These are phyloP conservation scores for Pholiota microspora DNA, from an alignment of 768 basidiomycete genomes.

Conservation along the genomic window DNA sequence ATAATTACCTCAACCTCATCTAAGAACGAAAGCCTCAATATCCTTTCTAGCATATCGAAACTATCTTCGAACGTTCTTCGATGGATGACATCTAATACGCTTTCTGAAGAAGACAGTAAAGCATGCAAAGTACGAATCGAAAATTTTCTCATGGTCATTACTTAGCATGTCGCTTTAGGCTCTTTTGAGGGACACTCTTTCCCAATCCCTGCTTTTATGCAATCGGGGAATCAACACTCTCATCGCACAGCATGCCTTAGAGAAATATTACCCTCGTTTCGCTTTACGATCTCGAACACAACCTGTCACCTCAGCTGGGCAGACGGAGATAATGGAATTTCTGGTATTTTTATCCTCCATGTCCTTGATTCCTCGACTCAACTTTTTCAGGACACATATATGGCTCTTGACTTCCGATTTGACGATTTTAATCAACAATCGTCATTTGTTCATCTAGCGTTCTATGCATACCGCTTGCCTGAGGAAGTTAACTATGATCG, in stretches of 20 bases:
- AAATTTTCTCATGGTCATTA: background rate
- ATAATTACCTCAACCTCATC: constrained; percentile 23
- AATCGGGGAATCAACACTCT: constrained; percentile 38
- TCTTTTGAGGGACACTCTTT: constrained; percentile 20
- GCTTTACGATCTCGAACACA: constrained; percentile 30
- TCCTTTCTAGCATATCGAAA: constrained; percentile 22
- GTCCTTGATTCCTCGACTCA: background rate
- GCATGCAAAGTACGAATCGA: constrained; percentile 29
- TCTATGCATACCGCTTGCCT: constrained; percentile 33
- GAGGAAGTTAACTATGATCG: constrained; percentile 12
- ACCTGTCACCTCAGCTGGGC: constrained; percentile 39
- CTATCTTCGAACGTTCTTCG: background rate
- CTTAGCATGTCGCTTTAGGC: constrained; percentile 13
- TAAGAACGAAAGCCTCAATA: constrained; percentile 28
- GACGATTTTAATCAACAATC: constrained; percentile 16
- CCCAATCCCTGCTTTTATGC: constrained; percentile 20
- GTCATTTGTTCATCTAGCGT: constrained; percentile 33
- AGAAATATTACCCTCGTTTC: constrained; percentile 42
- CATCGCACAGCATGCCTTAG: constrained; percentile 47
- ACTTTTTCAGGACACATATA: constrained; percentile 32
- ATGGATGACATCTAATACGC: background rate
- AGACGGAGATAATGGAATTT: constrained; percentile 30
- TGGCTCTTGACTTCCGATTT: constrained; percentile 26
- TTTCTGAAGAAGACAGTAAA: constrained; percentile 20
- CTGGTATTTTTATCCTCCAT: constrained; percentile 28